Percentiles rank a stretch among this genome's conserved stretches.
These are phyloP conservation scores for Eremomyces bilateralis DNA, from an alignment of 495 filamentous ascomycete genomes.

Conservation along the genomic window DNA sequence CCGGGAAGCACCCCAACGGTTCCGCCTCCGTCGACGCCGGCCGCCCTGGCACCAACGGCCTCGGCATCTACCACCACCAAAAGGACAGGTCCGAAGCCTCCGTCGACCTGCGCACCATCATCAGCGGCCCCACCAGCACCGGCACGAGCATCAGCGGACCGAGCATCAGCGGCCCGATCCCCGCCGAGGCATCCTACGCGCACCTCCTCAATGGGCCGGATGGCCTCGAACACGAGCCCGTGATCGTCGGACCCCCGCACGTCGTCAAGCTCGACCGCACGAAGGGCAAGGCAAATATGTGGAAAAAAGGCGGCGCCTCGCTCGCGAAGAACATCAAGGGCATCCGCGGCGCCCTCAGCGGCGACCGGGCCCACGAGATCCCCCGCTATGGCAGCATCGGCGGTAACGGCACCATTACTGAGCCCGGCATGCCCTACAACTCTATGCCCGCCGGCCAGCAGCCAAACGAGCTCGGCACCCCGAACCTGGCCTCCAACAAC, in stretches of 20 bases:
- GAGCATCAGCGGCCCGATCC: neutral
- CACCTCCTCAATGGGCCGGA: slow-evolving; percentile 10
- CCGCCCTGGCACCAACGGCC: slow-evolving; percentile 38
- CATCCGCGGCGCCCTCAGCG: slow-evolving; percentile 34
- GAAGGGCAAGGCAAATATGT: slow-evolving; percentile 87
- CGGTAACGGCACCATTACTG: slow-evolving; percentile 30
- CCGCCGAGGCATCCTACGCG: slow-evolving; percentile 3
- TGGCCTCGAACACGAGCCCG: slow-evolving; percentile 11
- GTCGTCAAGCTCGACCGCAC: slow-evolving; percentile 83
- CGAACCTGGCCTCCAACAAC: neutral
- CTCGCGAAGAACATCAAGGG: slow-evolving; percentile 76
- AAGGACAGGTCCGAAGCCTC: slow-evolving; percentile 53
- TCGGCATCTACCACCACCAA: slow-evolving; percentile 59
- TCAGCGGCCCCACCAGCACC: slow-evolving; percentile 3
- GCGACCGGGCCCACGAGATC: no score
- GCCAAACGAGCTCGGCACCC: no score
- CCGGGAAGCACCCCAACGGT: slow-evolving; percentile 22
- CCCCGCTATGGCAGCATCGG: slow-evolving; percentile 35
- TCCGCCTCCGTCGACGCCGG: slow-evolving; percentile 28
- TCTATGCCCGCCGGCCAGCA: slow-evolving; percentile 15
- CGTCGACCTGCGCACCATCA: slow-evolving; percentile 28
- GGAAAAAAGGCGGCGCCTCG: slow-evolving; percentile 88
- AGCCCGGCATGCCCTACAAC: slow-evolving; percentile 25
- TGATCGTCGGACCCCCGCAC: slow-evolving; percentile 40
- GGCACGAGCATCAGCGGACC: neutral